Conservation (phyloP, 2,329 filamentous ascomycete species). For the Dactylellina haptotyla region DNA sequence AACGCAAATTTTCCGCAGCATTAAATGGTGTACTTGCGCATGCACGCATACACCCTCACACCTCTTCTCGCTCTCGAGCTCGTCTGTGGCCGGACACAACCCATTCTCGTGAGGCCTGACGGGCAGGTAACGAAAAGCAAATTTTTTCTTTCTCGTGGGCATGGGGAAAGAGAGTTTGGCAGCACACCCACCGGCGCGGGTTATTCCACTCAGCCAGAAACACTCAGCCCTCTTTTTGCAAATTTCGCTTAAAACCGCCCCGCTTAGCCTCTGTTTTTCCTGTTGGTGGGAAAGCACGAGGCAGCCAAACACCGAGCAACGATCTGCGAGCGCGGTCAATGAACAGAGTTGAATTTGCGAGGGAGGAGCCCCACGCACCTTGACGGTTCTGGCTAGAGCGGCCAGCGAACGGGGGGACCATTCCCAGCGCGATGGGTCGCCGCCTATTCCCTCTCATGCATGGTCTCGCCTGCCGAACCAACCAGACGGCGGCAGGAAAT, state of each 20-base stretch:
- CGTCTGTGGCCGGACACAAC: slow-evolving; percentile 22
- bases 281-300: slow-evolving; percentile 54
- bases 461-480: slow-evolving; percentile 53
- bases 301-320: slow-evolving; percentile 32
- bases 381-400: slow-evolving; percentile 42
- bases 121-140: slow-evolving; percentile 25
- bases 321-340: slow-evolving; percentile 28
- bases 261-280: slow-evolving; percentile 45
- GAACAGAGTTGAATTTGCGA: slow-evolving; percentile 32
- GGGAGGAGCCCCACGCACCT: slow-evolving; percentile 54
- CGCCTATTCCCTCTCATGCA: slow-evolving; percentile 54
- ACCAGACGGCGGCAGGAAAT: slow-evolving; percentile 37
- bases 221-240: slow-evolving; percentile 54
- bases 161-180: slow-evolving; percentile 21
- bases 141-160: slow-evolving; percentile 35
- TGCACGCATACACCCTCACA: neutral
- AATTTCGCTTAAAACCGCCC: slow-evolving; percentile 54
- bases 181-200: slow-evolving; percentile 24
- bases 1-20: slow-evolving; percentile 50
- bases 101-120: slow-evolving; percentile 22
- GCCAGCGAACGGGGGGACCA: slow-evolving; percentile 23
- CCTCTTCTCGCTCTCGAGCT: neutral
- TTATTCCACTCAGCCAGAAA: slow-evolving; percentile 48
- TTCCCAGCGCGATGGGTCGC: slow-evolving; percentile 55
- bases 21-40: slow-evolving; percentile 25